Percentiles rank a stretch among this genome's conserved stretches.
phyloP scores from a whole-genome alignment of 305 asterid genomes.

The Rubia tinctorum region DNA sequence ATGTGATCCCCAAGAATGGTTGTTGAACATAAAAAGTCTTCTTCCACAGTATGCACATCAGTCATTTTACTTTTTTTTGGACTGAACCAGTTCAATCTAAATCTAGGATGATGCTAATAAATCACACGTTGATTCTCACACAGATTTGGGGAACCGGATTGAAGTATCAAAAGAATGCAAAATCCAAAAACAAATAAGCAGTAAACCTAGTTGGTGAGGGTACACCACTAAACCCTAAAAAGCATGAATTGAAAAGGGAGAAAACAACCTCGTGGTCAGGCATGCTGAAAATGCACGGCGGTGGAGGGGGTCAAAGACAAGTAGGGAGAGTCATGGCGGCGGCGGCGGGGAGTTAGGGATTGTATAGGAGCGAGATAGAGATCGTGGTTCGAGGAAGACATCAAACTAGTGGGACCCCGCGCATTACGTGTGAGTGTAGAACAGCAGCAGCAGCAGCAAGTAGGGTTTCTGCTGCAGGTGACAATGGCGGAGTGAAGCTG shows the following conservation, averaged over 20 bases:
- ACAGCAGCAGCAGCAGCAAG: background rate
- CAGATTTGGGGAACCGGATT: background rate
- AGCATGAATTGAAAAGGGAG: background rate
- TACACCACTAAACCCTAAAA: background rate
- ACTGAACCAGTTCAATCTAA: background rate
- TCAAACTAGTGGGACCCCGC: slow-evolving; percentile 23
- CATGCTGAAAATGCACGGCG: slow-evolving; percentile 32
- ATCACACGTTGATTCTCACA: background rate
- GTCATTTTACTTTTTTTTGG: background rate
- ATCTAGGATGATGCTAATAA: background rate
- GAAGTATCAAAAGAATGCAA: background rate
- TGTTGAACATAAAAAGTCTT: background rate
- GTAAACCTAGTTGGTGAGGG: background rate
- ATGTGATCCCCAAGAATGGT: background rate
- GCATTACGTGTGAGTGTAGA: background rate
- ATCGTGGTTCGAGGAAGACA: slow-evolving; percentile 36
- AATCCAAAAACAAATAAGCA: background rate
- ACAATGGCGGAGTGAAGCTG: background rate
- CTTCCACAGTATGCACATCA: background rate
- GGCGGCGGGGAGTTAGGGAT: background rate
- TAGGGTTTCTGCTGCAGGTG: background rate
- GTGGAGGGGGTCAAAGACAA: slow-evolving; percentile 36
- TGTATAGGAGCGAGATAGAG: slow-evolving; percentile 24
- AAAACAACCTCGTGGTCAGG: slow-evolving; percentile 51
- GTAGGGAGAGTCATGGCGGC: slow-evolving; percentile 18